Evolutionary conservation across 2,329 filamentous ascomycete genomes (phyloP).

Genomic region (Mycogone perniciosa): DNA sequence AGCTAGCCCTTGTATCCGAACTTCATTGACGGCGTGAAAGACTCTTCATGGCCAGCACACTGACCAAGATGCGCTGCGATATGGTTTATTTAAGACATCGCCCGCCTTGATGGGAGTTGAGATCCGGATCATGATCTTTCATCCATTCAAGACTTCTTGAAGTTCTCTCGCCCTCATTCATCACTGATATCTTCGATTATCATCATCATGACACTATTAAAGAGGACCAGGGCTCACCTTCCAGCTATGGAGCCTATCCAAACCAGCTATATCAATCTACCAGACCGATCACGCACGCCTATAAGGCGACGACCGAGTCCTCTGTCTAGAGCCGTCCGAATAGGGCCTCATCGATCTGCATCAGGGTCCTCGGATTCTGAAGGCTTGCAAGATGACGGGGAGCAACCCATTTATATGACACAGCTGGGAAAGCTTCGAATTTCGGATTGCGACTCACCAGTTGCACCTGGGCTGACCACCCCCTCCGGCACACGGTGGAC

Average conservation of each 20-base stretch:
- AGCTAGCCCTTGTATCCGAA: not conserved
- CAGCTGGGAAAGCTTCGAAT: not conserved
- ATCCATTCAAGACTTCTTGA: not conserved
- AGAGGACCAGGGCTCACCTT: not conserved
- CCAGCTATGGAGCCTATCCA: not conserved
- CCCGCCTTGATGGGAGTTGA: not conserved
- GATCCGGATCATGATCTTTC: not conserved
- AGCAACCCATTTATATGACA: not conserved
- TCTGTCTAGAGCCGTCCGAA: not conserved
- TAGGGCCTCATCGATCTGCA: not conserved
- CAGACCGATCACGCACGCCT: not conserved
- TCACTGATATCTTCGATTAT: not conserved
- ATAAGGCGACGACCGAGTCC: not conserved
- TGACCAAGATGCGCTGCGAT: not conserved
- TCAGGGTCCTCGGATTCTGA: not conserved
- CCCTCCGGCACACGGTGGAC: slow-evolving; percentile 4
- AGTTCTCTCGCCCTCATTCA: not conserved
- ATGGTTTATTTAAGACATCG: not conserved
- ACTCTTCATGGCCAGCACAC: not conserved
- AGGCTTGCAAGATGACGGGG: not conserved
- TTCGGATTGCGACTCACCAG: not conserved
- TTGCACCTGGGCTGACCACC: not conserved
- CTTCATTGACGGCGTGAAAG: not conserved
- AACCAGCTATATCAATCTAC: not conserved
- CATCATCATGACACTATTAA: slow-evolving; percentile 1